Evolutionary conservation across 371 early-diverging fungal species (phyloP).

Genomic region (Syncephalastrum sp.): DNA sequence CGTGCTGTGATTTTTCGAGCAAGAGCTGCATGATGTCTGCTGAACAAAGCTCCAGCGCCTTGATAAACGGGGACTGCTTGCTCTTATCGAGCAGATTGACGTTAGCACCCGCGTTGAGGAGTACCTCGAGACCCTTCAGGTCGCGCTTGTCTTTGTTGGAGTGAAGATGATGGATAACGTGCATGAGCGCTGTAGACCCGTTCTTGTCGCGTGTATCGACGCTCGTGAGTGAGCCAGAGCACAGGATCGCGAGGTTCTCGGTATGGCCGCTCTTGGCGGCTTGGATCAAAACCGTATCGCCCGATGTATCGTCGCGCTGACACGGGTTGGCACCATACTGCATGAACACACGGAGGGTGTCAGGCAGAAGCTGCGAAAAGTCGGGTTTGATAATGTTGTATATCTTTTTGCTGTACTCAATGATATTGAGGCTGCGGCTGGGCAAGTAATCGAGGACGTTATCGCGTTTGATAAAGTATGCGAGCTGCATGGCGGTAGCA

Average conservation of each 20-base stretch:
- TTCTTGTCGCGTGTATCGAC: conserved; percentile 9
- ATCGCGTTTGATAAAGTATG: conserved; percentile 22
- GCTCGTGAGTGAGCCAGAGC: too few relatives aligned
- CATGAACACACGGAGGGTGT: conserved; percentile 24
- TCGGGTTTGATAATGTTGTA: conserved; percentile 32
- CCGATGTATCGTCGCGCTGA: conserved; percentile 6
- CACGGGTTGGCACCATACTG: conserved; percentile 40
- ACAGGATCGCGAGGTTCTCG: too few relatives aligned
- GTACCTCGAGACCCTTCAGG: too few relatives aligned
- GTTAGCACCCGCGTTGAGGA: too few relatives aligned
- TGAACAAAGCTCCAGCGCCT: too few relatives aligned
- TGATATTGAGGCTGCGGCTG: conserved; percentile 5
- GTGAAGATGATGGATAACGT: not conserved
- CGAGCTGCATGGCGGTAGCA: conserved; percentile 18
- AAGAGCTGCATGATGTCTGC: too few relatives aligned
- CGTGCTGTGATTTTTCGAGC: too few relatives aligned
- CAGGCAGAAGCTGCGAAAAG: conserved; percentile 13
- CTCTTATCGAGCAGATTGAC: too few relatives aligned
- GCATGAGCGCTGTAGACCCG: conserved; percentile 26
- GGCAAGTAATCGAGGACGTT: conserved; percentile 15
- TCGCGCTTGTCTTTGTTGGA: too few relatives aligned
- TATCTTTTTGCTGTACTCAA: conserved; percentile 19
- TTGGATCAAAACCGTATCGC: too few relatives aligned
- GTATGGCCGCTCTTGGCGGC: too few relatives aligned
- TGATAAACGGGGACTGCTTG: too few relatives aligned